phyloP scores from a whole-genome alignment of 495 filamentous ascomycete genomes.

The Aspergillus haitiensis region DNA sequence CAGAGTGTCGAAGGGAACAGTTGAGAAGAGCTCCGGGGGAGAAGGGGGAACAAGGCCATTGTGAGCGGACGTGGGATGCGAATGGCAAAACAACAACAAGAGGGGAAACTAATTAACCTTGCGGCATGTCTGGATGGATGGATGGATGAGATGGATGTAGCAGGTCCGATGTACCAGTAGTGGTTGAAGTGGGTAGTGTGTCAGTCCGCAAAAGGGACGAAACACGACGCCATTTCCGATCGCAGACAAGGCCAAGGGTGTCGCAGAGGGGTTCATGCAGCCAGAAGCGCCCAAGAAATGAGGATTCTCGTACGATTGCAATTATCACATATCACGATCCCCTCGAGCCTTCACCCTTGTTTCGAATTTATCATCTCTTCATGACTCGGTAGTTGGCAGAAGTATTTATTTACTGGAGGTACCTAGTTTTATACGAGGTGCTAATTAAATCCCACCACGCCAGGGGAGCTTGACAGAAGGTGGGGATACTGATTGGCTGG shows the following conservation, averaged over 20 bases:
- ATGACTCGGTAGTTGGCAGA: too few species aligned
- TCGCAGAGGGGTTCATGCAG: slow-evolving; percentile 8
- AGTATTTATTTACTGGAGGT: neutral
- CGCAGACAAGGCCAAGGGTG: slow-evolving; percentile 19
- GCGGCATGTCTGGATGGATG: neutral
- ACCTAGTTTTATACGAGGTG: neutral
- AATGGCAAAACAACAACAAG: slow-evolving; percentile 16
- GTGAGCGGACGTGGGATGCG: slow-evolving; percentile 15
- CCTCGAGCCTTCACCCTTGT: too few species aligned
- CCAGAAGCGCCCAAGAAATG: slow-evolving; percentile 16
- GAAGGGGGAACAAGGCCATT: slow-evolving; percentile 19
- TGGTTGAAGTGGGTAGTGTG: slow-evolving; percentile 8
- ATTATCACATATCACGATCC: neutral
- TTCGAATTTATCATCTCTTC: too few species aligned
- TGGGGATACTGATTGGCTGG: neutral
- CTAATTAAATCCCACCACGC: neutral
- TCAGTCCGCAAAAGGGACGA: slow-evolving; percentile 3
- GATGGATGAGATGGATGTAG: neutral
- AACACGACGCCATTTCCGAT: slow-evolving; percentile 22
- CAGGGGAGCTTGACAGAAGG: neutral
- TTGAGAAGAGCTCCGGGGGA: slow-evolving; percentile 12
- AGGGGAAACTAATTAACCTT: neutral
- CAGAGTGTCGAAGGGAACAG: slow-evolving; percentile 12
- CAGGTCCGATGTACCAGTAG: slow-evolving; percentile 6
- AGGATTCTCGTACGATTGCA: neutral